A percentile compares a stretch with the other conserved stretches of the same genome.
Conservation (phyloP, 2,329 filamentous ascomycete genomes). For the Graphilbum fragrans region DNA sequence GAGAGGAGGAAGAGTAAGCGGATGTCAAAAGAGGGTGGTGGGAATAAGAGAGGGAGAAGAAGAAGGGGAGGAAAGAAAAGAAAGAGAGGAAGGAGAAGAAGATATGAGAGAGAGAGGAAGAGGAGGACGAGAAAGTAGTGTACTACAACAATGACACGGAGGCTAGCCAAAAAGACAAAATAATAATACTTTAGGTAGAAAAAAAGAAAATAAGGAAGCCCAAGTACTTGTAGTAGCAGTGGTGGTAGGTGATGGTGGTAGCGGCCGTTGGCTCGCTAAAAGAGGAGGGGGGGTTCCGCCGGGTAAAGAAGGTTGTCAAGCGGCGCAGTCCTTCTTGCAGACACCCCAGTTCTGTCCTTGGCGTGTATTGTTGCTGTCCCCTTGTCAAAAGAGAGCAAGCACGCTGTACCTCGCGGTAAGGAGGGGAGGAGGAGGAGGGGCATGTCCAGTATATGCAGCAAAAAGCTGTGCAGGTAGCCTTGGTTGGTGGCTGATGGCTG, state of each 20-base stretch:
- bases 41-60: not conserved
- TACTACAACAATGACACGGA: not conserved
- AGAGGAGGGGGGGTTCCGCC: slow-evolving; percentile 2
- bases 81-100: not conserved
- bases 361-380: slow-evolving; percentile 1
- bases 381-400: too few relatives aligned
- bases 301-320: slow-evolving; percentile 8
- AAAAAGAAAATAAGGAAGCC: not conserved
- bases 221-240: not conserved
- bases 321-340: slow-evolving; percentile 2
- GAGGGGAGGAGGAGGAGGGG: too few relatives aligned
- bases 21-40: not conserved
- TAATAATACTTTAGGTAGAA: not conserved
- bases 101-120: not conserved
- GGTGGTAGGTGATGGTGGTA: slow-evolving; percentile 1
- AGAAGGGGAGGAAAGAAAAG: not conserved
- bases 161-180: not conserved
- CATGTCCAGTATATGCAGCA: too few relatives aligned
- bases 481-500: too few relatives aligned
- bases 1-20: not conserved
- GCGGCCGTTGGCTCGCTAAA: slow-evolving; percentile 6
- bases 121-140: not conserved
- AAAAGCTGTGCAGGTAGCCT: too few relatives aligned
- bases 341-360: not conserved
- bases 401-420: too few relatives aligned